Evolutionary conservation across 768 basidiomycete genomes (phyloP).

Genomic region (Boletus bicolor): DNA sequence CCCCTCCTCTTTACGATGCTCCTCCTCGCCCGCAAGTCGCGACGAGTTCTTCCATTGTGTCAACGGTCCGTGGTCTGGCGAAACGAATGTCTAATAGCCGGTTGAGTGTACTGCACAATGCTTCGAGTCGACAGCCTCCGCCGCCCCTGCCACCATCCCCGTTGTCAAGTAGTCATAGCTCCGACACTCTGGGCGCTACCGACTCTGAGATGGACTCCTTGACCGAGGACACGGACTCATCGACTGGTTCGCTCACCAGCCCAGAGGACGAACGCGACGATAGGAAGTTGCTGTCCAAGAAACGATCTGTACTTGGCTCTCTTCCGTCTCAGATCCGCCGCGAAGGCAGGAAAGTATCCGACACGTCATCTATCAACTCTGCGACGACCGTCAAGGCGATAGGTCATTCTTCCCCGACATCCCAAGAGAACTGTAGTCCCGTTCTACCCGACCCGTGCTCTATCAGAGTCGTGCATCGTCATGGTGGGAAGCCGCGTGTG

Average conservation of each 20-base stretch:
- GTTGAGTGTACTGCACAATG: constrained; percentile 30
- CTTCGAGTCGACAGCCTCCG: constrained; percentile 17
- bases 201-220: constrained; percentile 62
- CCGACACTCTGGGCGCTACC: constrained; percentile 42
- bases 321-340: constrained; percentile 43
- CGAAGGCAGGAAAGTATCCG: constrained; percentile 38
- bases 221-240: constrained; percentile 61
- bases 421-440: constrained; percentile 17
- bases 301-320: constrained; percentile 46
- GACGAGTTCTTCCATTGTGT: constrained; percentile 40
- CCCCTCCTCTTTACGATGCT: constrained; percentile 37
- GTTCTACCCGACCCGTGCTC: constrained; percentile 16
- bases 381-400: constrained; percentile 35
- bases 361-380: constrained; percentile 34
- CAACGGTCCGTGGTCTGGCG: constrained; percentile 57
- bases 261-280: constrained; percentile 44
- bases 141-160: constrained; percentile 26
- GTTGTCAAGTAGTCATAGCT: constrained; percentile 41
- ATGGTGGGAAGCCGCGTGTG: constrained; percentile 24
- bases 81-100: constrained; percentile 50
- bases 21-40: constrained; percentile 20
- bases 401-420: constrained; percentile 19
- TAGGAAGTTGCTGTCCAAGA: constrained; percentile 22
- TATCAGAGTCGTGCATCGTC: constrained; percentile 29
- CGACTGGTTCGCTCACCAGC: constrained; percentile 47